Conservation (phyloP, 177 flowering plant genomes). For the Telopea speciosissima region DNA sequence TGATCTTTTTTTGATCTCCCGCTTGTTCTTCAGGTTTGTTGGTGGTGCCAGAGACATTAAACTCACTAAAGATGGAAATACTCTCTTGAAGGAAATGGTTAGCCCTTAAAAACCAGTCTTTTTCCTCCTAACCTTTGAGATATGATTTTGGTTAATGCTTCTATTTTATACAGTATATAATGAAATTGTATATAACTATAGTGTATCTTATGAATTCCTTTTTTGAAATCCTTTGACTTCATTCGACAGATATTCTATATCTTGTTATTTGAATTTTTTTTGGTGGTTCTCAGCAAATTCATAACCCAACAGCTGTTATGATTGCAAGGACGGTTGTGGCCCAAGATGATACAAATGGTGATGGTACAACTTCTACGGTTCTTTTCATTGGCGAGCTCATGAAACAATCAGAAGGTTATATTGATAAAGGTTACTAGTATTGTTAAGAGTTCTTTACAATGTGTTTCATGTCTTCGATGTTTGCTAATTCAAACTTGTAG, state of each 20-base stretch:
- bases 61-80: constrained; percentile 96
- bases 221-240: background rate
- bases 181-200: too few species aligned
- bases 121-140: background rate
- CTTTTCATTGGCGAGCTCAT: constrained; percentile 96
- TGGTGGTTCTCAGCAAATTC: constrained; percentile 75
- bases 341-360: constrained; percentile 97
- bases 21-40: constrained; percentile 64
- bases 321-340: constrained; percentile 99
- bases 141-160: too few species aligned
- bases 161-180: too few species aligned
- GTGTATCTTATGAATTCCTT: too few species aligned
- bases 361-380: constrained; percentile 97
- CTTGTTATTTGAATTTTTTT: background rate
- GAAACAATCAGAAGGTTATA: constrained; percentile 95
- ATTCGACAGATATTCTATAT: background rate
- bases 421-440: constrained; percentile 70
- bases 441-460: background rate
- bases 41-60: constrained; percentile 98
- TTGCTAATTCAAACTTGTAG: background rate
- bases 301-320: constrained; percentile 98
- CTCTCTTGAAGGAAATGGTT: constrained; percentile 96
- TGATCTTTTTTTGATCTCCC: background rate
- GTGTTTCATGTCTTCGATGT: background rate
- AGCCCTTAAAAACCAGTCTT: constrained; percentile 10